phyloP scores from a whole-genome alignment of 1,284 basidiomycete species.

The Sporisorium scitamineum region DNA sequence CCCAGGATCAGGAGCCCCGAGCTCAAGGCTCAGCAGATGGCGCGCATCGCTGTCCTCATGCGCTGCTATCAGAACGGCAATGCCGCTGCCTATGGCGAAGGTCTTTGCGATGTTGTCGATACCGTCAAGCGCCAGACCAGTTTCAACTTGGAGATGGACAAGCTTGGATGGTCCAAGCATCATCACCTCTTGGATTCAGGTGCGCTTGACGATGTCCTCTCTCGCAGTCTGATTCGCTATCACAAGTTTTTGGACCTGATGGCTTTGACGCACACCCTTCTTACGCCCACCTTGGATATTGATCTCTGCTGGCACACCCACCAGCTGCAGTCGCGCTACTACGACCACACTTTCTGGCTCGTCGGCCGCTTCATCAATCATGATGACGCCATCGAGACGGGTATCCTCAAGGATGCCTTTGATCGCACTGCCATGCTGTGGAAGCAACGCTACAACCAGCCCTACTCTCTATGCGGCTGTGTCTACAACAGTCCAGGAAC shows the following conservation, averaged over 20 bases:
- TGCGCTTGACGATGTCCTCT: slow-evolving; percentile 29
- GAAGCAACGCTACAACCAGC: slow-evolving; percentile 48
- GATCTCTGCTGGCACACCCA: slow-evolving; percentile 64
- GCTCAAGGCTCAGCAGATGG: slow-evolving; percentile 30
- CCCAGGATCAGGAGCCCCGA: slow-evolving; percentile 22
- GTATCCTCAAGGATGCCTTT: slow-evolving; percentile 50
- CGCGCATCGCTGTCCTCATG: slow-evolving; percentile 38
- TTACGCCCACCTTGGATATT: slow-evolving; percentile 60
- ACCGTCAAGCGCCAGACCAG: slow-evolving; percentile 47
- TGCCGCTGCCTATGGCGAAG: slow-evolving; percentile 41
- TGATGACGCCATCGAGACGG: slow-evolving; percentile 59
- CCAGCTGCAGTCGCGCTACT: slow-evolving; percentile 43
- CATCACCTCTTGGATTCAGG: slow-evolving; percentile 25
- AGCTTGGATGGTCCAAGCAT: slow-evolving; percentile 50
- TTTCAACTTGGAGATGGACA: slow-evolving; percentile 48
- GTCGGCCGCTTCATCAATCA: slow-evolving; percentile 60
- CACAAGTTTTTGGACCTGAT: slow-evolving; percentile 52
- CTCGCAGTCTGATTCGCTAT: slow-evolving; percentile 52
- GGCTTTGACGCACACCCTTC: slow-evolving; percentile 11
- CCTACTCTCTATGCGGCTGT: slow-evolving; percentile 56
- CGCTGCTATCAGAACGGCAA: slow-evolving; percentile 44
- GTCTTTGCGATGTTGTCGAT: slow-evolving; percentile 42
- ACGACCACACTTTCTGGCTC: slow-evolving; percentile 35
- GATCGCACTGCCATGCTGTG: slow-evolving; percentile 51
- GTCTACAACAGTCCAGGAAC: slow-evolving; percentile 41